A percentile compares a stretch with the other conserved stretches of the same genome.
Conservation (phyloP, 1,284 basidiomycete genomes). For the Cerrena zonata region DNA sequence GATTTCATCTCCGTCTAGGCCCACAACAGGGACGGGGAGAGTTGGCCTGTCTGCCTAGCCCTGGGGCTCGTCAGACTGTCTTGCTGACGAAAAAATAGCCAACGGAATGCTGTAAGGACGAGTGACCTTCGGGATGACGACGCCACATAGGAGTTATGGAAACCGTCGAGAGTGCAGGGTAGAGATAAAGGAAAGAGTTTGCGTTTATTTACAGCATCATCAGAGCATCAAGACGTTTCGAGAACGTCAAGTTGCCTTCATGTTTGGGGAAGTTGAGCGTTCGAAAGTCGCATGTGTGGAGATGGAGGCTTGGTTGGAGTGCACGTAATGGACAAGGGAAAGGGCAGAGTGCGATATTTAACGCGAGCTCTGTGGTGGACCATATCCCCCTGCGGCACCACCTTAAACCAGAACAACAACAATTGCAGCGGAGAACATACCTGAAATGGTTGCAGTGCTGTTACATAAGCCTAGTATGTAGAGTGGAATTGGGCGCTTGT, state of each 20-base stretch:
- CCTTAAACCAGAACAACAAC: background rate
- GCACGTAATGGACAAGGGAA: background rate
- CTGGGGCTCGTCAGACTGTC: background rate
- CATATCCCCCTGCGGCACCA: background rate
- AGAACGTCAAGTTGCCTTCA: background rate
- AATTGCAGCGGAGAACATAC: background rate
- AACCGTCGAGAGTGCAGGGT: background rate
- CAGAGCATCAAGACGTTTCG: background rate
- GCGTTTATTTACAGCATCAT: background rate
- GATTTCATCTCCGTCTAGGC: constrained; percentile 9
- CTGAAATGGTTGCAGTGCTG: background rate
- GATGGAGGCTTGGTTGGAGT: background rate
- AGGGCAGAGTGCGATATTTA: background rate
- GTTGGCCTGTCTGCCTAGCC: background rate
- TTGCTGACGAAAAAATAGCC: background rate
- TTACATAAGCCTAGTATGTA: background rate
- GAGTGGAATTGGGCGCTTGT: background rate
- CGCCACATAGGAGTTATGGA: no score
- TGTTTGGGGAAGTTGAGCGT: background rate
- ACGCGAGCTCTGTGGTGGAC: background rate
- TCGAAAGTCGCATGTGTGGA: background rate
- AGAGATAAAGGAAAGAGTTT: background rate
- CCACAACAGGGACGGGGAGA: background rate
- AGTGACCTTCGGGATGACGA: background rate
- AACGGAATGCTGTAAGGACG: background rate